Base-by-base conservation (phyloP, 805 yeast species). In the Metschnikowia reukaufii region DNA sequence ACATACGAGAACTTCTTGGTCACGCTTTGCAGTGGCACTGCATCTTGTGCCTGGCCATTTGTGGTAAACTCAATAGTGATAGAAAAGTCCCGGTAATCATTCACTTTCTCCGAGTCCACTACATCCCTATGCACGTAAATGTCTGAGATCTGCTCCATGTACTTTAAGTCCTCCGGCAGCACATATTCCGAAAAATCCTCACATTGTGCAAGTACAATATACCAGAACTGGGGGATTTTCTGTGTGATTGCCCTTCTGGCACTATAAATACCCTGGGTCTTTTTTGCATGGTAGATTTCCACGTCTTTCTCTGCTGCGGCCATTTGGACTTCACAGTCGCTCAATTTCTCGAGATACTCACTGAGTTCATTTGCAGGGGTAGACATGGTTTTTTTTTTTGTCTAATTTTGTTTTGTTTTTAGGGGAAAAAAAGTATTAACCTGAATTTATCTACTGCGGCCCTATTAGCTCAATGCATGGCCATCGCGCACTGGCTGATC, bases 161-260 rank as follows among this genome's bases (percentile, higher is more conserved):
- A 85, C 62, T 83, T 83, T 67, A 83, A 81, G 65, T 91, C 97
- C 32, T 85, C 87, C 1, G 84, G 81, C 25, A 82, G 76, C 16
- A 91, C 71, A 62, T 79, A 88, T 52, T 90, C 96, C 13, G 87
- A 84, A 61, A 92, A 86, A 54, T 88, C 96, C 42, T 86, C 85
- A 58, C 86, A 86, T 60, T 87, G 88, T 2, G 91, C 89, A 9
- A 92, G 66, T 0, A 87, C 96, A 44, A 85, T 78, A 58, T 86
- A 84, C 98, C 98, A 92, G 64, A 92, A 90, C 52, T 79, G 79
- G 1, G 91, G 89, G 36, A 90, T 78, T 4, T 72, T 62, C 4
- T 56, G 46, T 13, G 83, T 70, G n/a, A 77, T 66, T 6, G 58
- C 69, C 19, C 87, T 73, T 55, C 97, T 73, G 47, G 76, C 65